Evolutionary conservation across 2,329 filamentous ascomycete genomes (phyloP).

Genomic region (Metarhizium robertsii): DNA sequence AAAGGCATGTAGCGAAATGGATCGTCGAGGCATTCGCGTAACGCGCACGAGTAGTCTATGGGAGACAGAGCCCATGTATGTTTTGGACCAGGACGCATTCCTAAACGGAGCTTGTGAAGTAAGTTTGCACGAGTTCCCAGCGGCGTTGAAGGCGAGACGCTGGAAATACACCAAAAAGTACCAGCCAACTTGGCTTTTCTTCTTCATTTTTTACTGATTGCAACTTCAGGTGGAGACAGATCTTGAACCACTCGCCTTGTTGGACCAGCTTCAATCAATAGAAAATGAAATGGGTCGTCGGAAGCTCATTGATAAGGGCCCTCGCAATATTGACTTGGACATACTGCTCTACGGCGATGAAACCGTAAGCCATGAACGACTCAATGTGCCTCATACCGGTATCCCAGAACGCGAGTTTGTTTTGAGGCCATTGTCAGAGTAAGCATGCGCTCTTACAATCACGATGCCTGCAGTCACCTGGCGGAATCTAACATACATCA

Average conservation of each 20-base stretch:
- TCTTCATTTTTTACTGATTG: background rate
- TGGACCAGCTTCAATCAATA: constrained; percentile 76
- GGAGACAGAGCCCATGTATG: constrained; percentile 96
- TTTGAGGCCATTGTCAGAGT: constrained; percentile 76
- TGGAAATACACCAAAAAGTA: background rate
- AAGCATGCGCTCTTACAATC: constrained; percentile 17
- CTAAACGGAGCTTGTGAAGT: constrained; percentile 92
- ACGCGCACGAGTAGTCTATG: constrained; percentile 79
- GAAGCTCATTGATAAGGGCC: constrained; percentile 87
- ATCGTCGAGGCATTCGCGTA: constrained; percentile 61
- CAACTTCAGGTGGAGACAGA: constrained; percentile 63
- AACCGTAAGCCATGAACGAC: constrained; percentile 55
- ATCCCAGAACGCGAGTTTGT: constrained; percentile 94
- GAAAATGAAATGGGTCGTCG: constrained; percentile 70
- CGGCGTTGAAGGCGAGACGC: background rate
- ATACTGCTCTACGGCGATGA: constrained; percentile 74
- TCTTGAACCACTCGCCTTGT: constrained; percentile 62
- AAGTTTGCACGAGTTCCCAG: background rate
- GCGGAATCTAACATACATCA: background rate
- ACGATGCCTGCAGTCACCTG: background rate
- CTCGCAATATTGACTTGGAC: constrained; percentile 89
- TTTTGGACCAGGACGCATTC: constrained; percentile 78
- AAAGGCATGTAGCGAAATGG: constrained; percentile 70
- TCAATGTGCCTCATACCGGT: constrained; percentile 75
- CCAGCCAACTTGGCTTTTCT: background rate